Conservation (phyloP, 345 rosid species). For the Citrus cavaleriei region DNA sequence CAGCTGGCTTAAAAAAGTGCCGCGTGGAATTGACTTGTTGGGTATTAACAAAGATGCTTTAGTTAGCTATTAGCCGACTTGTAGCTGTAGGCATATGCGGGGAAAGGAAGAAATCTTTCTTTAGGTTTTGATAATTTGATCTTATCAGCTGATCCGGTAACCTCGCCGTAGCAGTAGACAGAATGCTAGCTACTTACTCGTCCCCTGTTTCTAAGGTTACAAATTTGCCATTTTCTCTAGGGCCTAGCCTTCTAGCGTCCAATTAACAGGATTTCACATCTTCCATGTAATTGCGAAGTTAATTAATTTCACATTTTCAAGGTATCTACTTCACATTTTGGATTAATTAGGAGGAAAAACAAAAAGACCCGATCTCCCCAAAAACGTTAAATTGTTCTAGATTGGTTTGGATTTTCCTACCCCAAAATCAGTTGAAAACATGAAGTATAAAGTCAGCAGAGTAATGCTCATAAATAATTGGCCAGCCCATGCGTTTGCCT, state of each 20-base stretch:
- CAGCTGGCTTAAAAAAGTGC: not conserved
- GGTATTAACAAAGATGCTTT: no score
- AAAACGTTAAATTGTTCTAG: no score
- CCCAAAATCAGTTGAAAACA: no score
- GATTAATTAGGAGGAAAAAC: not conserved
- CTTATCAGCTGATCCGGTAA: not conserved
- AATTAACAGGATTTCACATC: no score
- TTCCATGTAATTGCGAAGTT: no score
- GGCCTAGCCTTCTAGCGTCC: no score
- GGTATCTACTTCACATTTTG: no score
- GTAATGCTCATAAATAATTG: not conserved
- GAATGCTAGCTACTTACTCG: not conserved
- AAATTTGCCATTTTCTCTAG: no score
- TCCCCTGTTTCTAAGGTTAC: not conserved
- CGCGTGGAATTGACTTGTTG: slow-evolving; percentile 3
- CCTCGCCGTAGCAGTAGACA: not conserved
- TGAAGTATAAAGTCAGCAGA: not conserved
- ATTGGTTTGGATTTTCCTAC: no score
- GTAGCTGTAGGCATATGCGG: not conserved
- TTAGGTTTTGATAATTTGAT: not conserved
- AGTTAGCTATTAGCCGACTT: no score
- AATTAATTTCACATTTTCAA: no score
- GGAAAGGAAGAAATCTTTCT: not conserved
- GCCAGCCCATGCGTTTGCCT: not conserved
- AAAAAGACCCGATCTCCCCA: no score